phyloP scores from a whole-genome alignment of 2,329 filamentous ascomycete genomes.

The Ophiostoma australiae region DNA sequence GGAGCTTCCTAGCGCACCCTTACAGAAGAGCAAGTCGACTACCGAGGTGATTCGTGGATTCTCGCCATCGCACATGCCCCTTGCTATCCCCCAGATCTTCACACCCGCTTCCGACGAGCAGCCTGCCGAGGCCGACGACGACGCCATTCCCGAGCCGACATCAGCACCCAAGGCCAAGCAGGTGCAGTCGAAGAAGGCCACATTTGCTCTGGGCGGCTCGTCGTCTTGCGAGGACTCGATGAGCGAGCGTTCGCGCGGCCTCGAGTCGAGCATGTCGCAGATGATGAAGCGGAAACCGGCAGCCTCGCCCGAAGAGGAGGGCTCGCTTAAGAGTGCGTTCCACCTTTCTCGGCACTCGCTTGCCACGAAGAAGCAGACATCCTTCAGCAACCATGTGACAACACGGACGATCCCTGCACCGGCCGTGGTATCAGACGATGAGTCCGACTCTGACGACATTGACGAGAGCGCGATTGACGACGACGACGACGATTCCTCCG shows the following conservation, averaged over 20 bases:
- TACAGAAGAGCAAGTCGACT: constrained; percentile 31
- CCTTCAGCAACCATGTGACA: constrained; percentile 72
- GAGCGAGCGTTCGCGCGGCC: constrained; percentile 47
- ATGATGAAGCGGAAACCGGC: constrained; percentile 31
- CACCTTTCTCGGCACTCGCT: constrained; percentile 43
- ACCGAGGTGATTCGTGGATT: constrained; percentile 77
- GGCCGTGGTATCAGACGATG: constrained; percentile 40
- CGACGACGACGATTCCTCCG: constrained; percentile 68
- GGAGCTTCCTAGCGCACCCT: neutral
- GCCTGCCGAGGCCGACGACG: constrained; percentile 28
- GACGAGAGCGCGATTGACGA: constrained; percentile 81
- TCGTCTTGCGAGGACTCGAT: constrained; percentile 80
- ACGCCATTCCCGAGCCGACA: constrained; percentile 56
- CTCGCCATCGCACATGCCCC: constrained; percentile 63
- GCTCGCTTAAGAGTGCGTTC: constrained; percentile 59
- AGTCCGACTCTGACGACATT: constrained; percentile 63
- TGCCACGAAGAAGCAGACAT: constrained; percentile 67
- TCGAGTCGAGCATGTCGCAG: constrained; percentile 37
- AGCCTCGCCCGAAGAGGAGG: constrained; percentile 58
- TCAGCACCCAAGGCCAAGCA: constrained; percentile 57
- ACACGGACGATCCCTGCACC: constrained; percentile 57
- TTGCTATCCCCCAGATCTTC: constrained; percentile 41
- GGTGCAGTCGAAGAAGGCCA: constrained; percentile 62
- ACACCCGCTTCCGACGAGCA: neutral
- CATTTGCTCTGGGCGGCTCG: constrained; percentile 70